A percentile compares a stretch with the other conserved stretches of the same genome.
These are phyloP conservation scores for Botryococcus braunii DNA, from an alignment of 163 green algal species.

Conservation along the genomic window DNA sequence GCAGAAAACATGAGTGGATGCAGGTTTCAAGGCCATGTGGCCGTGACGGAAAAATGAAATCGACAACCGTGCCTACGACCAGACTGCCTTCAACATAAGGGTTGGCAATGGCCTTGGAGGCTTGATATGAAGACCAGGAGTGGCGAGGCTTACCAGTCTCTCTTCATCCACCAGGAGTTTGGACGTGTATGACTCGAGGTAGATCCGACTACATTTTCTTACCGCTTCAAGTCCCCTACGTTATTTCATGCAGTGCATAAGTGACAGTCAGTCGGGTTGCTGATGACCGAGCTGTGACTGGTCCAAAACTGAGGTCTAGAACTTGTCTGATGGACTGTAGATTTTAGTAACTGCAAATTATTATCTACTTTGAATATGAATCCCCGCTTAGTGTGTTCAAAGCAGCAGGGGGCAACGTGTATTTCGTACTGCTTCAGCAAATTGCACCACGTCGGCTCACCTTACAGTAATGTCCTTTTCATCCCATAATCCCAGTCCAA, in stretches of 20 bases:
- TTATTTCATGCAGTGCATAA: background rate
- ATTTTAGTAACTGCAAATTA: slow-evolving; percentile 1
- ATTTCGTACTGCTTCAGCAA: background rate
- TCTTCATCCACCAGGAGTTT: slow-evolving; percentile 80
- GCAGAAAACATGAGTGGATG: too few species aligned
- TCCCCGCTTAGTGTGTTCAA: background rate
- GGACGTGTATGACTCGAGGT: slow-evolving; percentile 95
- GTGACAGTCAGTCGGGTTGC: too few species aligned
- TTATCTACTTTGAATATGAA: background rate
- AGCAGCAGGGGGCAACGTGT: background rate
- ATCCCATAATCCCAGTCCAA: slow-evolving; percentile 88
- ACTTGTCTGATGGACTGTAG: background rate
- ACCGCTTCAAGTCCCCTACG: slow-evolving; percentile 82
- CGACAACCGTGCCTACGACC: too few species aligned
- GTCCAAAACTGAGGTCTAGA: too few species aligned
- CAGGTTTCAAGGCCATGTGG: too few species aligned
- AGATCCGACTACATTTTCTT: slow-evolving; percentile 62
- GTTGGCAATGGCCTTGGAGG: too few species aligned
- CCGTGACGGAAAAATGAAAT: too few species aligned
- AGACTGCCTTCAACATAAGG: too few species aligned
- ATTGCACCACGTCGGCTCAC: slow-evolving; percentile 19
- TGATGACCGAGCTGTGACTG: too few species aligned
- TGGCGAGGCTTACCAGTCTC: slow-evolving; percentile 66
- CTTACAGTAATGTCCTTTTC: slow-evolving; percentile 91
- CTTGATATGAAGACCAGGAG: too few species aligned